These are phyloP conservation scores for Anastatica hierochuntica DNA, from an alignment of 345 rosid genomes.

Conservation along the genomic window DNA sequence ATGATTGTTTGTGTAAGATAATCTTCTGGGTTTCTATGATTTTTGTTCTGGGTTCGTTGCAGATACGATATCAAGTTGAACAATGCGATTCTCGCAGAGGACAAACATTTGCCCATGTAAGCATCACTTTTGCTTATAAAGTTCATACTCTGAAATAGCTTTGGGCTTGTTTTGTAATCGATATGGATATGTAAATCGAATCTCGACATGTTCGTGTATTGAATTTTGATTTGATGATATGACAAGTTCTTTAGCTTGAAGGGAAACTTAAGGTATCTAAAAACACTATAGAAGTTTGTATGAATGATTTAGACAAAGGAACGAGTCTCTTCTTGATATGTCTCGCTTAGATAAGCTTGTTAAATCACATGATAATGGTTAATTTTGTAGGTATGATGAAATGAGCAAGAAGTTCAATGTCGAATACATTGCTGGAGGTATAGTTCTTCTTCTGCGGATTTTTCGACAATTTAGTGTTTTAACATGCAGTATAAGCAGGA, in stretches of 20 bases:
- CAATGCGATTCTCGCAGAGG: slow-evolving; percentile 93
- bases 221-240: neutral
- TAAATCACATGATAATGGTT: neutral
- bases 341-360: no score
- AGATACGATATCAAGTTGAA: slow-evolving; percentile 78
- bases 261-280: no score
- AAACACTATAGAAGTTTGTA: no score
- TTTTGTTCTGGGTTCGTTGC: slow-evolving; percentile 5
- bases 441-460: neutral
- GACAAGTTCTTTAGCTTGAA: neutral
- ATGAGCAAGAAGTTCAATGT: slow-evolving; percentile 24
- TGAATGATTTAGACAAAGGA: neutral
- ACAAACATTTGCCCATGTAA: slow-evolving; percentile 89
- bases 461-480: neutral
- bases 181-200: neutral
- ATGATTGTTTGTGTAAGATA: no score
- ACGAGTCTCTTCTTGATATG: neutral
- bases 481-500: neutral
- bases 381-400: slow-evolving; percentile 26
- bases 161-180: neutral
- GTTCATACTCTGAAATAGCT: neutral
- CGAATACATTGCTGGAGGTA: slow-evolving; percentile 36
- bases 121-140: slow-evolving; percentile 2
- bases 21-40: no score
- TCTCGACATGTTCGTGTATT: neutral